Base-by-base conservation (phyloP, 331 rosid genomes). In the Stylosanthes scabra region DNA sequence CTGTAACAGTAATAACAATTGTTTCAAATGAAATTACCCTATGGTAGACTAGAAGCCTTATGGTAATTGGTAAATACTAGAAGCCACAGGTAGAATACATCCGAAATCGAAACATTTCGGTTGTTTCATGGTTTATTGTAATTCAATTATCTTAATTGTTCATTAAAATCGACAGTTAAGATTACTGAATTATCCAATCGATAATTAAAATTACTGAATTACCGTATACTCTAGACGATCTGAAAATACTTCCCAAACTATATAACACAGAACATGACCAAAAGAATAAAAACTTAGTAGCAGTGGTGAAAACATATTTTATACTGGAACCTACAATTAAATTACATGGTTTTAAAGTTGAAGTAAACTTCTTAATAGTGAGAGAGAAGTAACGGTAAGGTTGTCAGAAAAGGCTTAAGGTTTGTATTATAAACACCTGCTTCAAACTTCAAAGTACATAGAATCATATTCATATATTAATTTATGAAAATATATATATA, bases 401-500 rank as follows among this genome's bases (percentile, higher is more conserved):
- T 9, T 14, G 45, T 60, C 11, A 59, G 39, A 58, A 65, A 66
- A 81, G 16, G 57, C 8, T 25, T 52, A 13, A 45, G 69, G 69
- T 62, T 20, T 20, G 0, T 45, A 15, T 45, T 28, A 72, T 37
- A 13, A 15, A 66, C 44, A 51, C 28, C 67, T 44, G 72, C 79
- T 79, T 28, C 61, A 68, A 31, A 58, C 79, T 79, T 28, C 61
- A 68, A 31, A 58, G 58, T 73, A 68, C 70, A 68, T 7, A 74
- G 68, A 62, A 74, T 68, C 44, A 70, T 46, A n/a, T 20, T 20
- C 25, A 20, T 20, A 20, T 31, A 31, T 31, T 3, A 31, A 5
- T 31, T 5, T 31, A 31, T 31, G 37, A 5, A 31, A 31, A 40
- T 80, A 41, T 69, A 40, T 80, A 41, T 63, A 71, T 47, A 76